A percentile compares a stretch with the other conserved stretches of the same genome.
Evolutionary conservation across 306 rosid genomes (phyloP).

Genomic region (Sechiopsis laciniata): DNA sequence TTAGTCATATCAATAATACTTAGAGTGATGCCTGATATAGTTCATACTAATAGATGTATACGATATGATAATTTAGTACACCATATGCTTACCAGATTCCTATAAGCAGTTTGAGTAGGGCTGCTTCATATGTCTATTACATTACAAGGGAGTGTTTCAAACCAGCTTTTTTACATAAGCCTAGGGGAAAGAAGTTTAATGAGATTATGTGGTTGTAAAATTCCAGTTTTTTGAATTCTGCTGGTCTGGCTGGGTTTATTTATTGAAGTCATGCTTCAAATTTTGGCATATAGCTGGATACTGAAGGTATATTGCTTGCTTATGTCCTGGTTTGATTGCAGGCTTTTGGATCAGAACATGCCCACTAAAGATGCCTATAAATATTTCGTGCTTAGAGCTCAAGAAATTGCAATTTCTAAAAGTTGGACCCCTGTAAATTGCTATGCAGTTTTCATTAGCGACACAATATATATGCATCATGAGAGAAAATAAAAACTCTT

Average conservation of each 20-base stretch:
- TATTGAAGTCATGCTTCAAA: not conserved
- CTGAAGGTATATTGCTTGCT: conserved; percentile 11
- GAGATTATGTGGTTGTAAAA: not conserved
- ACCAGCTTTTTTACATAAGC: not conserved
- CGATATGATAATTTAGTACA: not conserved
- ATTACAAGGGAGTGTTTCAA: not conserved
- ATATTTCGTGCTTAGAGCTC: conserved; percentile 84
- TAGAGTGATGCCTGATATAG: conserved; percentile 6
- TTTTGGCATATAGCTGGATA: conserved; percentile 4
- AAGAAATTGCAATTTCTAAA: conserved; percentile 69
- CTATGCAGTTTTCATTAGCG: conserved; percentile 31
- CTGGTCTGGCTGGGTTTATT: not conserved
- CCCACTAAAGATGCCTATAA: conserved; percentile 68
- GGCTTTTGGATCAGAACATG: conserved; percentile 69
- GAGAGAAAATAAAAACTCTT: not conserved
- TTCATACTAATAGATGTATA: not conserved
- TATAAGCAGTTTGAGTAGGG: conserved; percentile 10
- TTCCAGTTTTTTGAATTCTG: not conserved
- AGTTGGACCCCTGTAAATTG: conserved; percentile 92
- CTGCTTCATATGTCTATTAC: not conserved
- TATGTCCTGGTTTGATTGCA: conserved; percentile 30
- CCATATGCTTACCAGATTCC: not conserved
- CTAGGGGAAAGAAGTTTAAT: not conserved
- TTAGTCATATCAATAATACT: not conserved
- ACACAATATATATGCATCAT: not conserved